Evolutionary conservation across 495 filamentous ascomycete species (phyloP).

Genomic region (Neurospora cerealis): DNA sequence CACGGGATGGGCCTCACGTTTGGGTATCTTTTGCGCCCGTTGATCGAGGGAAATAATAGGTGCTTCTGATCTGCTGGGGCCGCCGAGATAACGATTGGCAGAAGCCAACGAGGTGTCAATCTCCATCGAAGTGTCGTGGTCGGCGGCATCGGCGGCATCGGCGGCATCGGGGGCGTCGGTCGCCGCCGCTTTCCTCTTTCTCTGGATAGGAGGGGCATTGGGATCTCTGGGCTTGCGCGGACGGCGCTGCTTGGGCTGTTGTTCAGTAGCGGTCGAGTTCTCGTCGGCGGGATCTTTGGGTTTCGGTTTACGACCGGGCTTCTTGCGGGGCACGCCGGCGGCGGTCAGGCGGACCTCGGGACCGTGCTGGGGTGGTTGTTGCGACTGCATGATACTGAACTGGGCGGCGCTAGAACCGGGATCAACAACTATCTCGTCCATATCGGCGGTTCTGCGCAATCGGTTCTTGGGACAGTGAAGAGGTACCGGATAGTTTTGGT

Average conservation of each 20-base stretch:
- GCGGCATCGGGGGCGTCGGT: slow-evolving; percentile 13
- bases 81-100: not conserved
- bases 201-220: slow-evolving; percentile 40
- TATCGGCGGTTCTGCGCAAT: slow-evolving; percentile 23
- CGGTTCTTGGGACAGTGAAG: slow-evolving; percentile 6
- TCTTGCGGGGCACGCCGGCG: slow-evolving; percentile 36
- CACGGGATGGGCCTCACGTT: slow-evolving; percentile 28
- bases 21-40: slow-evolving; percentile 20
- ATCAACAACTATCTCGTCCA: slow-evolving; percentile 32
- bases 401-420: slow-evolving; percentile 16
- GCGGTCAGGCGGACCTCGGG: slow-evolving; percentile 29
- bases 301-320: slow-evolving; percentile 44
- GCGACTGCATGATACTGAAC: slow-evolving; percentile 23
- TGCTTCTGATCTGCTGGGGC: not conserved
- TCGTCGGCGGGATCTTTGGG: slow-evolving; percentile 34
- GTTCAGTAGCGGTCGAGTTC: slow-evolving; percentile 29
- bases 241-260: slow-evolving; percentile 40
- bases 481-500: not conserved
- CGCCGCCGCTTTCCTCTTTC: slow-evolving; percentile 39
- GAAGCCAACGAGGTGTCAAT: slow-evolving; percentile 15
- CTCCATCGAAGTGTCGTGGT: slow-evolving; percentile 29
- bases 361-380: slow-evolving; percentile 9
- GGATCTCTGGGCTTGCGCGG: slow-evolving; percentile 48
- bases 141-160: slow-evolving; percentile 20
- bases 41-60: slow-evolving; percentile 16